Conservation (phyloP, 306 rosid species). For the Pterocarpus santalinus region DNA sequence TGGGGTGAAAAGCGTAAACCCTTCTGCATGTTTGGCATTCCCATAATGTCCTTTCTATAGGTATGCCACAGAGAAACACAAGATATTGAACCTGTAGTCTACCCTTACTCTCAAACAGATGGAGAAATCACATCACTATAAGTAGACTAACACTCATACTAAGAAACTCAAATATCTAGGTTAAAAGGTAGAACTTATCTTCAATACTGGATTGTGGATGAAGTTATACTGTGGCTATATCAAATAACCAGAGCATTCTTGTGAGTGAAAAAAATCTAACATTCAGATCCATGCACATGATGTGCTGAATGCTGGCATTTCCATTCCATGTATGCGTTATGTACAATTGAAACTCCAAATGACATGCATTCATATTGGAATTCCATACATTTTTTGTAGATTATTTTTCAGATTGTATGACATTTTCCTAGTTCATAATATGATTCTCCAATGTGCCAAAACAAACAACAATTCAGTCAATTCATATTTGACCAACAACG, state of each 20-base stretch:
- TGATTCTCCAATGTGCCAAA: no score
- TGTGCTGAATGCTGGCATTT: not conserved
- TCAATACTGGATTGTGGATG: constrained; percentile 3
- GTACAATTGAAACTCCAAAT: constrained; percentile 24
- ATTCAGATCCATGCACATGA: not conserved
- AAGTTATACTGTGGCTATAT: not conserved
- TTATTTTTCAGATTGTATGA: not conserved
- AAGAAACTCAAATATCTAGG: not conserved
- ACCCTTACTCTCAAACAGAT: not conserved
- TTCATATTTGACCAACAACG: no score
- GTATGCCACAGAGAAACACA: constrained; percentile 4
- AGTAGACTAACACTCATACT: not conserved
- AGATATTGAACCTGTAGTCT: constrained; percentile 15
- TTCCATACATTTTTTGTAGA: not conserved
- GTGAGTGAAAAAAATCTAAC: constrained; percentile 22
- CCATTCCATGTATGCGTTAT: constrained; percentile 16
- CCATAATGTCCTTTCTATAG: constrained; percentile 8
- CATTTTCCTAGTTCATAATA: no score
- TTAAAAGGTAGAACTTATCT: constrained; percentile 19
- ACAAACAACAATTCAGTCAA: no score
- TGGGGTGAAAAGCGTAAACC: not conserved
- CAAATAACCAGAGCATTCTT: constrained; percentile 14
- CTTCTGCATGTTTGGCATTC: constrained; percentile 3
- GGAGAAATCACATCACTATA: not conserved
- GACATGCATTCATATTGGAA: constrained; percentile 4